Base-by-base conservation (phyloP, 2,329 filamentous ascomycete species). In the Apiospora pterosperma region DNA sequence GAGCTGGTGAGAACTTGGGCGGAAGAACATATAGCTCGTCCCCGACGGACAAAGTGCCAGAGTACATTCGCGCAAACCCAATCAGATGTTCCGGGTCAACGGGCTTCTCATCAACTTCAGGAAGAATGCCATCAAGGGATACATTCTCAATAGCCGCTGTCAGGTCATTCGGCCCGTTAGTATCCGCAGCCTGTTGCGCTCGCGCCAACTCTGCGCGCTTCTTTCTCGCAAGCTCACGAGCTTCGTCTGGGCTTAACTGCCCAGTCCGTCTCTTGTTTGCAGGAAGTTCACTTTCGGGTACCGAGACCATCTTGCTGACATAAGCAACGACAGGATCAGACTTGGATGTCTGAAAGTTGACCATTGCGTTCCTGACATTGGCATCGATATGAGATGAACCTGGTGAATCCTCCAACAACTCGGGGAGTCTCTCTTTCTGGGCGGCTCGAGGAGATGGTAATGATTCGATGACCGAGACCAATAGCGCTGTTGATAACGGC, bases 261-360 rank as follows among this genome's bases (percentile, higher is more conserved):
- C 90, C 90, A 19, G 79, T 77, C 19, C 88, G 85, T 58, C 92
- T 85, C 76, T 91, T 96, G 76, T 97, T 97, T 62, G 95, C 88
- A 0, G 92, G 92, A 5, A 99, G 82, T 71, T 99, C 95, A 76
- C 92, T 97, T 73, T 96, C 92, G 0, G 93, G 95, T 14, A 99
- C 85, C 0, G 96, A 96, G 1, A 98, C 92, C 93, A 99, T 97
- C 76, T 99, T 99, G 79, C 95, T 98, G 66, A 99, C 92, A 69
- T 97, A 99, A 10, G 92, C 95, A 1, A 99, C 92, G 0, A 97
- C 88, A 0, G 95, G 94, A 64, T 91, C 90, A 0, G 88, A 84
- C 42, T 86, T 83, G 0, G 83, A 84, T 4, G 87, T 87, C 72
- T 91, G 92, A 74, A 97, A 97, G 0, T 88, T 84, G 2, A 91